Evolutionary conservation across 2,329 filamentous ascomycete genomes (phyloP).

Genomic region (Cryphonectria radicalis): DNA sequence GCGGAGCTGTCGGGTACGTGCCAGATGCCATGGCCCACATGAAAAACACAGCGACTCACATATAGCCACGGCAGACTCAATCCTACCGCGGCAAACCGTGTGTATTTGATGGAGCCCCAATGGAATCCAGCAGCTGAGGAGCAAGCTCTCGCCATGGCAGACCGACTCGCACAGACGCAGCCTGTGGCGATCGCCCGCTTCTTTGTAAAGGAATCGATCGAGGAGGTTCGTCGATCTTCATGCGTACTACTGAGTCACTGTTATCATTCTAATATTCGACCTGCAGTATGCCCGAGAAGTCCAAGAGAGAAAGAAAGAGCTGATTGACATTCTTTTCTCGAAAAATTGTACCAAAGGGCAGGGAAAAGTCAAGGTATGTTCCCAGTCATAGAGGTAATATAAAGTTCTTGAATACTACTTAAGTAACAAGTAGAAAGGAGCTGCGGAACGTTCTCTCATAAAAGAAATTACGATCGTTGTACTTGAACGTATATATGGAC

Average conservation of each 20-base stretch:
- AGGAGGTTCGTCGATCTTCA: background rate
- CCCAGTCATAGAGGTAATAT: background rate
- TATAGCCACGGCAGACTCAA: background rate
- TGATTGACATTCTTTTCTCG: conserved; percentile 4
- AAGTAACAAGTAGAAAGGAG: background rate
- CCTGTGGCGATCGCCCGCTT: conserved; percentile 4
- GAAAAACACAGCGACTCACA: background rate
- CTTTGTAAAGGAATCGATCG: background rate
- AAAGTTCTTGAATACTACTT: background rate
- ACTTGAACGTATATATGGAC: background rate
- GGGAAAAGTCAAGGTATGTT: background rate
- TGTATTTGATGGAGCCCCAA: conserved; percentile 19
- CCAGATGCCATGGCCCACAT: background rate
- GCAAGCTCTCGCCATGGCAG: background rate
- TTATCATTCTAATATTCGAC: background rate
- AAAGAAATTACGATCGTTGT: background rate
- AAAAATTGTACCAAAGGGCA: background rate
- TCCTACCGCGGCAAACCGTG: conserved; percentile 1
- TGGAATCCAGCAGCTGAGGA: conserved; percentile 12
- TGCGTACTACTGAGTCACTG: background rate
- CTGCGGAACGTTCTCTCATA: background rate
- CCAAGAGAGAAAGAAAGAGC: background rate
- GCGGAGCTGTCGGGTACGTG: conserved; percentile 4
- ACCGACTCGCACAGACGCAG: conserved; percentile 9
- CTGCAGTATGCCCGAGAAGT: conserved; percentile 1